phyloP scores from a whole-genome alignment of 192 early-diverging fungal genomes.

The Gigaspora rosea region DNA sequence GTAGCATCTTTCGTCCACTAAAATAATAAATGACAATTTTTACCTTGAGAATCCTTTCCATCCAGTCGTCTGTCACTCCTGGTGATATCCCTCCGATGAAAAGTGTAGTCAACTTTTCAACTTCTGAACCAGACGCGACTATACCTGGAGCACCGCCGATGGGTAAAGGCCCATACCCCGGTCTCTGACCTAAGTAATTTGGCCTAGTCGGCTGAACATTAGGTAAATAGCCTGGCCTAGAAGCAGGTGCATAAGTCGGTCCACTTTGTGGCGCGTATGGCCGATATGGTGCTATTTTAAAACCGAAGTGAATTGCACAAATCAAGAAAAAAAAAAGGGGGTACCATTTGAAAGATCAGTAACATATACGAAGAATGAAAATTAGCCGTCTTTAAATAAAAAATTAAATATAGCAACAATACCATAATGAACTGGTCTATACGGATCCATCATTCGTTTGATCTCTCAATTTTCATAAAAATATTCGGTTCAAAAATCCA shows the following conservation, averaged over 20 bases:
- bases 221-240: not conserved
- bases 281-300: conserved; percentile 6
- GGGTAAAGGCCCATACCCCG: not conserved
- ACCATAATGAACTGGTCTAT: conserved; percentile 15
- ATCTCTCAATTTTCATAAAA: not conserved
- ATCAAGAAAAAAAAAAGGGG: not conserved
- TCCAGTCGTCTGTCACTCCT: conserved; percentile 66
- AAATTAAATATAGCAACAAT: not conserved
- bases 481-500: too few relatives aligned
- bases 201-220: not conserved
- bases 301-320: not conserved
- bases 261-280: not conserved
- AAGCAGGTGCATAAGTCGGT: not conserved
- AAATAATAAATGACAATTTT: conserved; percentile 1
- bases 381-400: not conserved
- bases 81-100: conserved; percentile 72
- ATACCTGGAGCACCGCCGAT: not conserved
- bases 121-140: not conserved
- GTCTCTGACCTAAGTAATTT: conserved; percentile 6
- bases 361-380: not conserved
- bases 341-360: not conserved
- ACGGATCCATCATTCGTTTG: conserved; percentile 16
- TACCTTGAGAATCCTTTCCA: conserved; percentile 67
- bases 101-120: conserved; percentile 67
- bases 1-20: conserved; percentile 10